These are phyloP conservation scores for Aleurites moluccanus DNA, from an alignment of 441 rosid genomes.

Conservation along the genomic window DNA sequence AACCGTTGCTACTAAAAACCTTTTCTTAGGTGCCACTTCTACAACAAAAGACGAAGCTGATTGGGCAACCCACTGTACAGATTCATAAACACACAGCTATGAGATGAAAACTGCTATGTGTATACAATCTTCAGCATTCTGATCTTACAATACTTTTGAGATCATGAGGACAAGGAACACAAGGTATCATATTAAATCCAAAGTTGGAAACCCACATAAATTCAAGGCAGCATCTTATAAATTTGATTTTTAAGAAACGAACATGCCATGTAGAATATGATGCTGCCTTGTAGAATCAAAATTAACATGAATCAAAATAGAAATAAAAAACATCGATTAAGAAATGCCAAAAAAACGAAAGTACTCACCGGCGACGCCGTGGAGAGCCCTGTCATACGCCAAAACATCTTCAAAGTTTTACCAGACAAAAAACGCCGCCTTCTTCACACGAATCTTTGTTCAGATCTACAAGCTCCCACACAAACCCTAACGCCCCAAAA, in stretches of 20 bases:
- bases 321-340: background rate
- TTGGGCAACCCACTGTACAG: background rate
- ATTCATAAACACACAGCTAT: background rate
- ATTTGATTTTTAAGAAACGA: no score
- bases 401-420: slow-evolving; percentile 58
- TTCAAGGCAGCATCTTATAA: background rate
- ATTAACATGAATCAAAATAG: background rate
- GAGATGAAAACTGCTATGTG: background rate
- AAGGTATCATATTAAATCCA: background rate
- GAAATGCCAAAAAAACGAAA: background rate
- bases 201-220: background rate
- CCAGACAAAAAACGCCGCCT: slow-evolving; percentile 11
- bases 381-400: slow-evolving; percentile 95
- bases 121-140: background rate
- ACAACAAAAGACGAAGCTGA: background rate
- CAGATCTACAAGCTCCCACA: slow-evolving; percentile 50
- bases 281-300: no score
- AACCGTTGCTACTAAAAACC: background rate
- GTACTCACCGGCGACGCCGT: slow-evolving; percentile 88
- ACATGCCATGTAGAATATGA: no score
- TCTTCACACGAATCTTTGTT: slow-evolving; percentile 23
- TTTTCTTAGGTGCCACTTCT: background rate
- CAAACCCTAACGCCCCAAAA: slow-evolving; percentile 23
- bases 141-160: background rate
- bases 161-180: background rate